A percentile compares a stretch with the other conserved stretches of the same genome.
Conservation (phyloP, 768 basidiomycete genomes). For the Boletus coccyginus region DNA sequence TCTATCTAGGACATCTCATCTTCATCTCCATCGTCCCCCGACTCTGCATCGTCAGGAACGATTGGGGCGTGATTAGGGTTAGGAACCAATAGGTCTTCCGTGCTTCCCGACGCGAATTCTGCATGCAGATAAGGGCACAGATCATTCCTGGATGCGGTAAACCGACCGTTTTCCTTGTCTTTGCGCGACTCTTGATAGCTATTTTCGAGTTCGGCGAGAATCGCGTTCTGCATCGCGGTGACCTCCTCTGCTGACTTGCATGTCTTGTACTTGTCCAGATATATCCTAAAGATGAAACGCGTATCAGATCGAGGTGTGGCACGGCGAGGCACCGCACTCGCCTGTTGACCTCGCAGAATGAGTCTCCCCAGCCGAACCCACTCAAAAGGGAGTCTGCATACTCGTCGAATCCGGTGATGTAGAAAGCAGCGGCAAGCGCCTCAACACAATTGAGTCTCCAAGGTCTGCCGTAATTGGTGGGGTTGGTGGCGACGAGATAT, state of each 20-base stretch:
- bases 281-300: constrained; percentile 20
- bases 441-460: constrained; percentile 96
- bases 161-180: constrained; percentile 42
- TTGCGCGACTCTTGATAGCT: constrained; percentile 58
- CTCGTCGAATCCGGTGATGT: constrained; percentile 81
- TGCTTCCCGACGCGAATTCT: constrained; percentile 28
- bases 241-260: constrained; percentile 66
- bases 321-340: constrained; percentile 21
- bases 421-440: constrained; percentile 92
- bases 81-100: constrained; percentile 61
- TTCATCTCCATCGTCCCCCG: constrained; percentile 14
- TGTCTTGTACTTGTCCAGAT: constrained; percentile 72
- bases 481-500: constrained; percentile 92
- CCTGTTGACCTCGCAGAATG: constrained; percentile 88
- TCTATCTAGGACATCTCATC: background rate
- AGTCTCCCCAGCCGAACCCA: constrained; percentile 88
- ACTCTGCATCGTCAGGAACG: constrained; percentile 16
- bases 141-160: background rate
- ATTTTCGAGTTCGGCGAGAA: constrained; percentile 67
- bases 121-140: background rate
- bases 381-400: constrained; percentile 77
- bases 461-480: constrained; percentile 97
- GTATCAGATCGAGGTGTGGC: background rate
- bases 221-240: constrained; percentile 55
- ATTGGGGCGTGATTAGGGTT: constrained; percentile 60